Evolutionary conservation across 345 rosid species (phyloP).

Genomic region (Dovyalis caffra): DNA sequence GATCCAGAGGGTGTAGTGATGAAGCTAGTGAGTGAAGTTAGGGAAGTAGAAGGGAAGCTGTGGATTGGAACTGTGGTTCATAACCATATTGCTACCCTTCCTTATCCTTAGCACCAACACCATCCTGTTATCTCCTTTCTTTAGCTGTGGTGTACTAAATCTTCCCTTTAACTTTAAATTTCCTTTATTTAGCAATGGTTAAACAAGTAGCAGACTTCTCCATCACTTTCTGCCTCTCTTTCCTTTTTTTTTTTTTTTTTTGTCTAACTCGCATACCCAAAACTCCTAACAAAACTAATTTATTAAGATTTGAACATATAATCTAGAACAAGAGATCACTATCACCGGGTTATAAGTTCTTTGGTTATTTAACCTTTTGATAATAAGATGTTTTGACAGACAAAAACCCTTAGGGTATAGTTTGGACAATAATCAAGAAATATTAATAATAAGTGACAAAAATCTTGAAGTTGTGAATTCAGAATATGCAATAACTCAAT

Average conservation of each 20-base stretch:
- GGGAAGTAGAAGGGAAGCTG: constrained; percentile 74
- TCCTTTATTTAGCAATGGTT: neutral
- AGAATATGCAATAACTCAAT: too few relatives aligned
- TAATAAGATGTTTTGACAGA: neutral
- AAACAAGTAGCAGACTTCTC: neutral
- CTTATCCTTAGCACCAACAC: constrained; percentile 43
- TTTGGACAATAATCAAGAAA: too few relatives aligned
- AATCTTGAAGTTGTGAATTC: neutral
- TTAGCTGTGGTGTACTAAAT: neutral
- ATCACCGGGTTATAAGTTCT: too few relatives aligned
- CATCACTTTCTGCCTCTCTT: neutral
- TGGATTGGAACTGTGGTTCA: constrained; percentile 99
- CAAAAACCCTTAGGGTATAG: too few relatives aligned
- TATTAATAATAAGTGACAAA: too few relatives aligned
- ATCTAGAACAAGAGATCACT: too few relatives aligned
- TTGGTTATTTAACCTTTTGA: too few relatives aligned
- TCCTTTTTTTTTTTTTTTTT: too few relatives aligned
- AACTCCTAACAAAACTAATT: too few relatives aligned
- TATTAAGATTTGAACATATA: too few relatives aligned
- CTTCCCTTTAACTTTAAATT: neutral
- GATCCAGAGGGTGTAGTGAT: constrained; percentile 80
- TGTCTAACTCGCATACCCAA: too few relatives aligned
- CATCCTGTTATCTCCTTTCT: neutral
- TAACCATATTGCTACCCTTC: constrained; percentile 81
- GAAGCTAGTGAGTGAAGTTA: constrained; percentile 93